Percentiles rank a stretch among this genome's conserved stretches.
These are phyloP conservation scores for Lasiodiplodia gonubiensis DNA, from an alignment of 2,329 filamentous ascomycete genomes.

Conservation along the genomic window DNA sequence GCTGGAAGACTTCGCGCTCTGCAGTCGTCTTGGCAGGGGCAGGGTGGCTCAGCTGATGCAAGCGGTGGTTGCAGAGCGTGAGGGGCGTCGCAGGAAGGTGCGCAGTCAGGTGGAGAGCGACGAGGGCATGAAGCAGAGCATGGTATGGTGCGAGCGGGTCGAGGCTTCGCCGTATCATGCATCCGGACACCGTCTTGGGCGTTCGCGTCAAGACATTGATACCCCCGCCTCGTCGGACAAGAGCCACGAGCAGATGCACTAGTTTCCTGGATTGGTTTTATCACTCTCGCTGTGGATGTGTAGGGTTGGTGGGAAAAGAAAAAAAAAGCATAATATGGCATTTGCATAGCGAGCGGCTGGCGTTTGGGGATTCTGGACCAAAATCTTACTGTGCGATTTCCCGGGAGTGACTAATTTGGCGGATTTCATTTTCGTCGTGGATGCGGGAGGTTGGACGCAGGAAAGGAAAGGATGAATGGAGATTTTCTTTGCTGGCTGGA, in stretches of 20 bases:
- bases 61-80: conserved; percentile 52
- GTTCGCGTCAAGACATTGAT: conserved; percentile 37
- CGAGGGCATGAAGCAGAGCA: conserved; percentile 37
- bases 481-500: conserved; percentile 18
- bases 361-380: conserved; percentile 2
- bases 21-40: conserved; percentile 49
- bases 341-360: conserved; percentile 30
- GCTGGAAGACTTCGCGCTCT: conserved; percentile 65
- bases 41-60: conserved; percentile 49
- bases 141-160: conserved; percentile 45
- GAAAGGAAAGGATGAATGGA: background rate
- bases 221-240: conserved; percentile 38
- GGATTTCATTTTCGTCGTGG: conserved; percentile 2
- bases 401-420: conserved; percentile 17
- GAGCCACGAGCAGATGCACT: conserved; percentile 7
- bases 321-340: conserved; percentile 21
- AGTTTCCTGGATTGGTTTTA: background rate
- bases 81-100: conserved; percentile 45
- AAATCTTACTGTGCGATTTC: conserved; percentile 10
- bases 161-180: conserved; percentile 44
- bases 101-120: conserved; percentile 34
- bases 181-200: conserved; percentile 45
- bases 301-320: background rate
- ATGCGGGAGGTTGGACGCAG: background rate
- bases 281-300: conserved; percentile 14